Evolutionary conservation across 495 filamentous ascomycete genomes (phyloP).

Genomic region (Tetracladium setigerum): DNA sequence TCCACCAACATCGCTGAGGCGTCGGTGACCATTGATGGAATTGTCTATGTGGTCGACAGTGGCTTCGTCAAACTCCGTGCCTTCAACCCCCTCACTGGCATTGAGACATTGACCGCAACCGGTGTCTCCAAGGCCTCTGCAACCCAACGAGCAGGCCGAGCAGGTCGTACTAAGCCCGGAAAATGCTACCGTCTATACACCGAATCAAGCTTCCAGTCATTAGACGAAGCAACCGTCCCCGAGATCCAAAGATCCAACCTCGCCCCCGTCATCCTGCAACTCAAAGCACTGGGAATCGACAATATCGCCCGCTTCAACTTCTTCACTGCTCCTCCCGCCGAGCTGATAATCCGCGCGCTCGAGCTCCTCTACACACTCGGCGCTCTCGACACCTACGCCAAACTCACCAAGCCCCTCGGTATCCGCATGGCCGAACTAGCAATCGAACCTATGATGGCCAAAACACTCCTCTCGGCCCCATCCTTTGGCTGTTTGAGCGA

Average conservation of each 20-base stretch:
- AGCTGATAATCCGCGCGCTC: conserved; percentile 79
- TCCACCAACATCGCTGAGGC: conserved; percentile 97
- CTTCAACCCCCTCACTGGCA: conserved; percentile 81
- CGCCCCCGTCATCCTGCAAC: conserved; percentile 81
- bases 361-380: conserved; percentile 88
- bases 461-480: conserved; percentile 73
- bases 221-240: conserved; percentile 72
- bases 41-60: conserved; percentile 87
- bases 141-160: conserved; percentile 84
- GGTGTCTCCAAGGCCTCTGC: conserved; percentile 90
- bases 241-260: conserved; percentile 94
- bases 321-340: conserved; percentile 78
- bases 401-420: conserved; percentile 82
- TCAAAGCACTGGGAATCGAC: conserved; percentile 94
- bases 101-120: conserved; percentile 81
- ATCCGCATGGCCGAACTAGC: conserved; percentile 91
- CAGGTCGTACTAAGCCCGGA: conserved; percentile 84
- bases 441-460: conserved; percentile 94
- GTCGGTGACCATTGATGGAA: conserved; percentile 87
- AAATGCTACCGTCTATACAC: conserved; percentile 96
- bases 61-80: conserved; percentile 89
- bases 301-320: conserved; percentile 91
- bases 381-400: conserved; percentile 83
- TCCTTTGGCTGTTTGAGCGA: conserved; percentile 75
- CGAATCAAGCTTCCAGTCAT: conserved; percentile 57